Percentiles rank a stretch among this genome's conserved stretches.
Conservation (phyloP, 1,284 basidiomycete species). For the Cerrena zonata region DNA sequence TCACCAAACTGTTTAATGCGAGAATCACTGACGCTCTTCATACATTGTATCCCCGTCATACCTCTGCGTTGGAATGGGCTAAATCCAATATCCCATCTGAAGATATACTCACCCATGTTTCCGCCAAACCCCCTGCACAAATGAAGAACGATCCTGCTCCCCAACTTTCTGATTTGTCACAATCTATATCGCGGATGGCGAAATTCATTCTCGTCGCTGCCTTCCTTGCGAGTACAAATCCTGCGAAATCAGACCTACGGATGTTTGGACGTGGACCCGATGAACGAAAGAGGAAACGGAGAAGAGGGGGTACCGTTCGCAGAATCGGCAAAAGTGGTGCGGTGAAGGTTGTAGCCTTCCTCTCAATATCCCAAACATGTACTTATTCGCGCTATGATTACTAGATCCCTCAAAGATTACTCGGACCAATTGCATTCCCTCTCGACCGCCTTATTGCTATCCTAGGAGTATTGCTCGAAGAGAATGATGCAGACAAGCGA, state of each 20-base stretch:
- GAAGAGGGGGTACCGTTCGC: conserved; percentile 39
- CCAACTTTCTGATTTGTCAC: conserved; percentile 13
- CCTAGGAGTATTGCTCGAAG: conserved; percentile 76
- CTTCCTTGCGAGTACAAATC: conserved; percentile 85
- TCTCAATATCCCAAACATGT: too few species aligned
- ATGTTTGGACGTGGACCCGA: conserved; percentile 74
- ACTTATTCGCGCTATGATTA: too few species aligned
- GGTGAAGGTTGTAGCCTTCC: too few species aligned
- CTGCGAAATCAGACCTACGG: conserved; percentile 71
- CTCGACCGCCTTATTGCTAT: conserved; percentile 82
- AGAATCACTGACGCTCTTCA: conserved; percentile 58
- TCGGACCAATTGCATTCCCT: conserved; percentile 78
- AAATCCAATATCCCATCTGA: conserved; percentile 36
- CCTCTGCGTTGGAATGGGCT: conserved; percentile 57
- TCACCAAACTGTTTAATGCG: conserved; percentile 55
- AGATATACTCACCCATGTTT: conserved; percentile 24
- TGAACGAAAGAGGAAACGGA: conserved; percentile 58
- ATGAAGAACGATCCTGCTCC: too few species aligned
- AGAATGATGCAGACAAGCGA: conserved; percentile 63
- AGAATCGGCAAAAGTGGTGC: background rate
- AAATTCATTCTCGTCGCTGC: conserved; percentile 78
- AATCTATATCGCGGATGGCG: conserved; percentile 50
- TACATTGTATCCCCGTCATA: conserved; percentile 58
- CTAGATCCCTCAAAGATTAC: conserved; percentile 71
- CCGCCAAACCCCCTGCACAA: conserved; percentile 10